Conservation (phyloP, 2,329 filamentous ascomycete species). For the Dactylellina leptospora region DNA sequence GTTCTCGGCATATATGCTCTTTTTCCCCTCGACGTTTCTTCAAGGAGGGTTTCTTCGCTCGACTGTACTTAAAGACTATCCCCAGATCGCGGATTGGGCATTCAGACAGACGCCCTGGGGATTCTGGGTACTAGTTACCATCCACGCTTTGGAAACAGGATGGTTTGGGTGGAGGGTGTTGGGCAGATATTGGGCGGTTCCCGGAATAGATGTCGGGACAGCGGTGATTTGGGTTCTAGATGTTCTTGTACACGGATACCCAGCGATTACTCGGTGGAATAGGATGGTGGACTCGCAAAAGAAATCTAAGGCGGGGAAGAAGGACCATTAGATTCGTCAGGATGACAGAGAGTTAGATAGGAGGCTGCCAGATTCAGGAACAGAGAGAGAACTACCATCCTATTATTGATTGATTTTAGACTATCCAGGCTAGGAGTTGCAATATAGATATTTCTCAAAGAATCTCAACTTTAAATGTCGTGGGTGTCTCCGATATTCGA, state of each 20-base stretch:
- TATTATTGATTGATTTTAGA: too few species aligned
- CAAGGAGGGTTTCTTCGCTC: conserved; percentile 29
- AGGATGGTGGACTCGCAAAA: conserved; percentile 33
- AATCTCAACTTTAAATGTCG: too few species aligned
- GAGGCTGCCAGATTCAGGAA: too few species aligned
- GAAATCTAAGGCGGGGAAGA: conserved; percentile 28
- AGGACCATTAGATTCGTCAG: conserved; percentile 24
- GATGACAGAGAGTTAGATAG: neutral
- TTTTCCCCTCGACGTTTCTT: conserved; percentile 32
- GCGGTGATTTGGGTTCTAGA: conserved; percentile 29
- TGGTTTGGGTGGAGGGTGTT: conserved; percentile 20
- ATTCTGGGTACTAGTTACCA: conserved; percentile 19
- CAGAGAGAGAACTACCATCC: too few species aligned
- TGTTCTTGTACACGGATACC: conserved; percentile 21
- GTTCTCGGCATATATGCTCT: conserved; percentile 19
- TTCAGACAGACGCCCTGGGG: conserved; percentile 14
- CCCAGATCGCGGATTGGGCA: conserved; percentile 26
- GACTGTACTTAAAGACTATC: conserved; percentile 26
- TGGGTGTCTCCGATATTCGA: too few species aligned
- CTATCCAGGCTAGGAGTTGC: too few species aligned
- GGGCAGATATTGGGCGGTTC: conserved; percentile 29
- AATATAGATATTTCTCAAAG: too few species aligned
- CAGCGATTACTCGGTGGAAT: conserved; percentile 25
- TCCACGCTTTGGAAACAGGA: conserved; percentile 17
- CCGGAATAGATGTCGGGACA: conserved; percentile 19